Evolutionary conservation across 1,284 basidiomycete species (phyloP), one percentile per base, ranked within the genome.

Genomic region (Sanghuangporus baumii): DNA sequence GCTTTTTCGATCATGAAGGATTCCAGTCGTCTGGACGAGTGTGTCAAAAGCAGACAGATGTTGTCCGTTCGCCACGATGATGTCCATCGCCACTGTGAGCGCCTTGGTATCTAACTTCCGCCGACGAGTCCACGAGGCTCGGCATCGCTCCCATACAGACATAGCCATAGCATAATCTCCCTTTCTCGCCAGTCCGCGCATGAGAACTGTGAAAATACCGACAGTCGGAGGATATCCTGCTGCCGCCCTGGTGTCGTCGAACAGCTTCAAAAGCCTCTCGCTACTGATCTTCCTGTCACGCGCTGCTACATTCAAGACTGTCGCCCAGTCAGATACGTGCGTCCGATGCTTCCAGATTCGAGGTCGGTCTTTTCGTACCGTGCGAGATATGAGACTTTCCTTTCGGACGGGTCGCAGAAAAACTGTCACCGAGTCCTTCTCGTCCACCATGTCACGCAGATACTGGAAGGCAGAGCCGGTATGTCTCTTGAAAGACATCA

Each of bases 151-250:
- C 80, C 85, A 87, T 20, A 82, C 71, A 1, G 68, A 69, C 34
- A 75, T 69, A 0, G 85, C 84, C 0, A 73, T 70, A 3, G 67
- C 60, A 59, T 71, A 74, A 23, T 74, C 73, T 23, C 72, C 66
- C 51, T 81, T 78, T 1, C 69, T 69, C 9, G 86, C 66, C 8
- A 89, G 74, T 0, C 81, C 83, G 26, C 79, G 78, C 37, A 89
- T 77, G 56, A 86, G 71, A 26, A 83, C 73, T 11, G 81, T 83
- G 63, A 78, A 78, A 0, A 76, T 73, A 50, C 78, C 76, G 8
- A 78, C 71, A 1, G 78, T 82, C 0, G 79, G 75, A 23, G 70
- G 72, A 36, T 74, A 72, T 43, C 57, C 48, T 38, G 23, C 48
- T n/a, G 67, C 59, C 7, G 63, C 69, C 37, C 65, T 71, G 34